phyloP scores from a whole-genome alignment of 768 basidiomycete genomes.

The Psilocybe cubensis region DNA sequence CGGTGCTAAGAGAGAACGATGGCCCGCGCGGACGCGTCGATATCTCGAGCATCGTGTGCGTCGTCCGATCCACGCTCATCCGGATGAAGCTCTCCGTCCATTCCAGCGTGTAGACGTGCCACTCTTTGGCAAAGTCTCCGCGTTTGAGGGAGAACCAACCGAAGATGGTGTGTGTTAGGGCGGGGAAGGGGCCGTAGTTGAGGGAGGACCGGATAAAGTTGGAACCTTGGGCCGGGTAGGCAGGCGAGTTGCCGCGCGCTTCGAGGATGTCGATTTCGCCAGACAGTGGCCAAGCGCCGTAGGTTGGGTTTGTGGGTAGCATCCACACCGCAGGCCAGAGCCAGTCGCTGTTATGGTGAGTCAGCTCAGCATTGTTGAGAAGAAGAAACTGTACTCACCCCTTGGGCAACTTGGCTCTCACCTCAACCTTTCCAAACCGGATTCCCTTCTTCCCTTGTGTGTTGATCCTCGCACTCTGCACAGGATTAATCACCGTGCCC shows the following conservation, averaged over 20 bases:
- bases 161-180: slow-evolving; percentile 53
- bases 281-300: slow-evolving; percentile 65
- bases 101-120: slow-evolving; percentile 22
- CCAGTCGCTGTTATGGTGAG: slow-evolving; percentile 48
- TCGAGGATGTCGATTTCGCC: slow-evolving; percentile 64
- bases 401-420: slow-evolving; percentile 62
- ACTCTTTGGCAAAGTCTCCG: slow-evolving; percentile 32
- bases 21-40: slow-evolving; percentile 38
- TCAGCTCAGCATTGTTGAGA: background rate
- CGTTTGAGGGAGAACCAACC: slow-evolving; percentile 42
- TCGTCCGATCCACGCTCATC: slow-evolving; percentile 74
- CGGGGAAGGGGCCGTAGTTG: slow-evolving; percentile 65
- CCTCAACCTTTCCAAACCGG: slow-evolving; percentile 62
- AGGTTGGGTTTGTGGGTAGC: slow-evolving; percentile 64
- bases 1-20: slow-evolving; percentile 22
- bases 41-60: slow-evolving; percentile 64
- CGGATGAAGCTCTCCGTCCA: slow-evolving; percentile 60
- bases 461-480: slow-evolving; percentile 73
- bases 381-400: slow-evolving; percentile 49
- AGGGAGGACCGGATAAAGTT: slow-evolving; percentile 64
- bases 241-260: slow-evolving; percentile 59
- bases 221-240: slow-evolving; percentile 58
- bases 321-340: slow-evolving; percentile 81
- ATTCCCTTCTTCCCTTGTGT: slow-evolving; percentile 65
- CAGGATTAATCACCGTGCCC: slow-evolving; percentile 68